Percentiles rank a stretch among this genome's conserved stretches.
These are phyloP conservation scores for Umbilicus rupestris DNA, from an alignment of 164 flowering plant genomes.

Conservation along the genomic window DNA sequence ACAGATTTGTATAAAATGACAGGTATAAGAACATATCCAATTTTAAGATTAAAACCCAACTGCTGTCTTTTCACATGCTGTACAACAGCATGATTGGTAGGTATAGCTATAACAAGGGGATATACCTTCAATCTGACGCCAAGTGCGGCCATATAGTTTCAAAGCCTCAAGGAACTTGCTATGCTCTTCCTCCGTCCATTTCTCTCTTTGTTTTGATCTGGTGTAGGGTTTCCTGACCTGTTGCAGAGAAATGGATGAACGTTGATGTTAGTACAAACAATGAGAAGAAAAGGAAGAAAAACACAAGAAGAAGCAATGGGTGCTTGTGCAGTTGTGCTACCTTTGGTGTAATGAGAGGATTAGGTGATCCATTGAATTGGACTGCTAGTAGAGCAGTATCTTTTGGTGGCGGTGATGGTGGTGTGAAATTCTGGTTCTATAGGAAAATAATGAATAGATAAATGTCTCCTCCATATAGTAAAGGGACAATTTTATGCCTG, in stretches of 20 bases:
- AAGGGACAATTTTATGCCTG: no score
- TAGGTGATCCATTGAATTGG: no score
- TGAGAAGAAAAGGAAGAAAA: not conserved
- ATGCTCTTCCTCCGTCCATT: conserved; percentile 3
- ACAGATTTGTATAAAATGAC: not conserved
- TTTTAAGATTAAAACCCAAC: not conserved
- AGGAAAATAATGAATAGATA: no score
- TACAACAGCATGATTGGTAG: not conserved
- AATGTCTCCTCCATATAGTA: no score
- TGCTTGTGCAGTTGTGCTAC: no score
- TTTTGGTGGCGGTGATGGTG: no score
- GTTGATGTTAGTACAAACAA: not conserved
- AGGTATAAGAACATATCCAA: not conserved
- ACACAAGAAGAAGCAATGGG: not conserved
- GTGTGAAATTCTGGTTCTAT: no score
- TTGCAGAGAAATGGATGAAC: not conserved
- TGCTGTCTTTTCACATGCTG: not conserved
- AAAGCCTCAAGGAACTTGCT: not conserved
- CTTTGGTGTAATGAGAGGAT: no score
- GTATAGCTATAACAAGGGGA: not conserved
- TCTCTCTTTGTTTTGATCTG: not conserved
- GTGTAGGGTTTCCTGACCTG: not conserved
- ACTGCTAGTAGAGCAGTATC: no score
- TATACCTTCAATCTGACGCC: not conserved
- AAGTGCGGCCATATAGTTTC: conserved; percentile 1